These are phyloP conservation scores for Chrysochromulina parva DNA, from an alignment of 78 protist genomes.

Conservation along the genomic window DNA sequence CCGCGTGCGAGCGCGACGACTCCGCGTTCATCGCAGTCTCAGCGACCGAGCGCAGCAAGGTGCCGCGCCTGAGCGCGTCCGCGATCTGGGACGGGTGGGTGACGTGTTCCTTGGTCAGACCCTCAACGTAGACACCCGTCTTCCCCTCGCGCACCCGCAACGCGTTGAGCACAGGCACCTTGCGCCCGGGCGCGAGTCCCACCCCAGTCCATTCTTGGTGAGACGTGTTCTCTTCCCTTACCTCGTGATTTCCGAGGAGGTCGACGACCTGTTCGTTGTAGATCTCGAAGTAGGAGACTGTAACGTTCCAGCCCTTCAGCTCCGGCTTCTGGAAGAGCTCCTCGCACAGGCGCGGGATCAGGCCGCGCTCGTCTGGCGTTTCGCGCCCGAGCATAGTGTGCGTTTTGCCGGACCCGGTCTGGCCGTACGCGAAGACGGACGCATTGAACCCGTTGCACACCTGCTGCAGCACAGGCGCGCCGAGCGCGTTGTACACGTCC, in stretches of 20 bases:
- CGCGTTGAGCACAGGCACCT: neutral
- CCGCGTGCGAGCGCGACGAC: neutral
- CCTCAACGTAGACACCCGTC: neutral
- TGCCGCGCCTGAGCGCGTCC: neutral
- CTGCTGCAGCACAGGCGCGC: neutral
- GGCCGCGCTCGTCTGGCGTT: neutral
- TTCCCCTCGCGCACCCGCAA: neutral
- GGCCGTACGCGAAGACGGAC: slow-evolving; percentile 6
- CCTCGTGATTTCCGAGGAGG: too few relatives aligned
- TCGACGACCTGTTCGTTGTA: neutral
- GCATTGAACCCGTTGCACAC: neutral
- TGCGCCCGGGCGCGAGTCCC: neutral
- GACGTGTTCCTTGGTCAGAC: neutral
- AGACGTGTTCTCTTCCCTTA: neutral
- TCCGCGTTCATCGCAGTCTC: neutral
- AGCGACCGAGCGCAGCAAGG: neutral
- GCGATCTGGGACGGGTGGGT: neutral
- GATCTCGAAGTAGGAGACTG: neutral
- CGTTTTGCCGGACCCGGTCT: slow-evolving; percentile 26
- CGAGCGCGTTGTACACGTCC: neutral
- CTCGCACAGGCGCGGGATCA: neutral
- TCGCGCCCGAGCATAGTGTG: slow-evolving; percentile 13
- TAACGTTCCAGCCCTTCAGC: neutral
- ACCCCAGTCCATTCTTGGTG: neutral
- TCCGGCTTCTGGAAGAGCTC: neutral